Percentiles rank a stretch among this genome's conserved stretches.
phyloP scores from a whole-genome alignment of 352 stramenopile species.

The Globisporangium megalacanthum region DNA sequence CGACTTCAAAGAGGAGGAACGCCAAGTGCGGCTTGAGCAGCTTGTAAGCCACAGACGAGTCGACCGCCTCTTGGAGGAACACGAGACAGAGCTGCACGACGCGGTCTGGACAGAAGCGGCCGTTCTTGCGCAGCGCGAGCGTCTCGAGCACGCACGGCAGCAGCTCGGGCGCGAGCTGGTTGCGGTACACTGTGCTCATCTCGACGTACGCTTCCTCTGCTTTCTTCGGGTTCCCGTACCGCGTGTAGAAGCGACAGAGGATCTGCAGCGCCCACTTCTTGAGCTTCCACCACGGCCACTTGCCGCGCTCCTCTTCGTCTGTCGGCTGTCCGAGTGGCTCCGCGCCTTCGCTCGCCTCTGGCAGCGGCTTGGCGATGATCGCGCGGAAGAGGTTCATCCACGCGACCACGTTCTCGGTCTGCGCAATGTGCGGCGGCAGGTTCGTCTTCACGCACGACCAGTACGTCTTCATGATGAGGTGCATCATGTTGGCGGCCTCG shows the following conservation, averaged over 20 bases:
- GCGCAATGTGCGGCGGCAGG: slow-evolving; percentile 78
- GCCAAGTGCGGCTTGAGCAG: slow-evolving; percentile 96
- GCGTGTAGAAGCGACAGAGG: slow-evolving; percentile 95
- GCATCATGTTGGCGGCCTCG: slow-evolving; percentile 92
- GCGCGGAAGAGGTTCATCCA: slow-evolving; percentile 91
- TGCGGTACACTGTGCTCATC: slow-evolving; percentile 94
- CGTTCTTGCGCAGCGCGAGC: slow-evolving; percentile 89
- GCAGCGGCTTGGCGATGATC: slow-evolving; percentile 89
- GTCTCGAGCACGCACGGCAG: slow-evolving; percentile 85
- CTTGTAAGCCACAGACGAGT: slow-evolving; percentile 96
- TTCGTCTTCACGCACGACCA: slow-evolving; percentile 96
- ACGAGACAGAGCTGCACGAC: slow-evolving; percentile 93
- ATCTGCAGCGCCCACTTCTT: slow-evolving; percentile 99
- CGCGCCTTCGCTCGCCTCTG: slow-evolving; percentile 76
- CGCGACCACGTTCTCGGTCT: slow-evolving; percentile 84
- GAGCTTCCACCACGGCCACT: slow-evolving; percentile 97
- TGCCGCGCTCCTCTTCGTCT: slow-evolving; percentile 88
- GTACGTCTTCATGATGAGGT: slow-evolving; percentile 97
- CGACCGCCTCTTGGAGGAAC: slow-evolving; percentile 92
- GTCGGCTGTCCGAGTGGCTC: slow-evolving; percentile 87
- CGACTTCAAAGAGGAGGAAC: slow-evolving; percentile 96
- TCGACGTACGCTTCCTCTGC: slow-evolving; percentile 84
- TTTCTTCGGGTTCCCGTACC: slow-evolving; percentile 96
- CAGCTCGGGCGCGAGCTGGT: slow-evolving; percentile 88
- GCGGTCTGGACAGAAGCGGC: slow-evolving; percentile 95